These are phyloP conservation scores for Kandelia obovata DNA, from an alignment of 345 rosid genomes.

Conservation along the genomic window DNA sequence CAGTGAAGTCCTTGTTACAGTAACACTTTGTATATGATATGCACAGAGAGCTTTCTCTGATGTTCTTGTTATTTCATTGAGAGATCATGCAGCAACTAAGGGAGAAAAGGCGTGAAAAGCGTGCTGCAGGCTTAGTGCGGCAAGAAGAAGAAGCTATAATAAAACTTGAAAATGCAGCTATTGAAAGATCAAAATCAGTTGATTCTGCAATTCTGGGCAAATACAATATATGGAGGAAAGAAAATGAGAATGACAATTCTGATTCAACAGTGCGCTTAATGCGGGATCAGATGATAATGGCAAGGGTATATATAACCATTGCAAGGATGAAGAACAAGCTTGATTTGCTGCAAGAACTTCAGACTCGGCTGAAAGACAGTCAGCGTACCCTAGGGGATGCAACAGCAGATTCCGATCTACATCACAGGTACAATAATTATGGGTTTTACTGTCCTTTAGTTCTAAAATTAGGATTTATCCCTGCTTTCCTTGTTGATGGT, in stretches of 20 bases:
- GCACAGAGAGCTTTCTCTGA: background rate
- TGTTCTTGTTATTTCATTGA: constrained; percentile 6
- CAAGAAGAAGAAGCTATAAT: constrained; percentile 66
- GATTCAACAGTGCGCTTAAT: constrained; percentile 88
- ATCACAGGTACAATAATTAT: constrained; percentile 47
- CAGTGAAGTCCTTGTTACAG: background rate
- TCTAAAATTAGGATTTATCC: constrained; percentile 3
- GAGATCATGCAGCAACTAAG: constrained; percentile 70
- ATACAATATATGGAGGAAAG: constrained; percentile 94
- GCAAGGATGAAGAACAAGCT: constrained; percentile 75
- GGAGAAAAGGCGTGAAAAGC: constrained; percentile 74
- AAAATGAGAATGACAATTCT: constrained; percentile 78
- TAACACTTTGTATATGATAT: background rate
- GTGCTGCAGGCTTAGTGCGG: constrained; percentile 63
- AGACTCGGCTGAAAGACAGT: constrained; percentile 74
- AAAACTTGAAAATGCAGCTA: constrained; percentile 91
- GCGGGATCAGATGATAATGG: constrained; percentile 96
- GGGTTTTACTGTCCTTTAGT: constrained; percentile 3
- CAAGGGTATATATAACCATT: constrained; percentile 73
- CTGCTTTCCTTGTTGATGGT: constrained; percentile 10
- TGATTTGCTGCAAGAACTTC: constrained; percentile 69
- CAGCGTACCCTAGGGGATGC: constrained; percentile 77
- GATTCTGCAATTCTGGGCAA: constrained; percentile 94
- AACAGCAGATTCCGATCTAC: constrained; percentile 77
- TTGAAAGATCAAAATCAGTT: constrained; percentile 89